A percentile compares a stretch with the other conserved stretches of the same genome.
Conservation (phyloP, 139 green algal species). For the Micractinium sp. region DNA sequence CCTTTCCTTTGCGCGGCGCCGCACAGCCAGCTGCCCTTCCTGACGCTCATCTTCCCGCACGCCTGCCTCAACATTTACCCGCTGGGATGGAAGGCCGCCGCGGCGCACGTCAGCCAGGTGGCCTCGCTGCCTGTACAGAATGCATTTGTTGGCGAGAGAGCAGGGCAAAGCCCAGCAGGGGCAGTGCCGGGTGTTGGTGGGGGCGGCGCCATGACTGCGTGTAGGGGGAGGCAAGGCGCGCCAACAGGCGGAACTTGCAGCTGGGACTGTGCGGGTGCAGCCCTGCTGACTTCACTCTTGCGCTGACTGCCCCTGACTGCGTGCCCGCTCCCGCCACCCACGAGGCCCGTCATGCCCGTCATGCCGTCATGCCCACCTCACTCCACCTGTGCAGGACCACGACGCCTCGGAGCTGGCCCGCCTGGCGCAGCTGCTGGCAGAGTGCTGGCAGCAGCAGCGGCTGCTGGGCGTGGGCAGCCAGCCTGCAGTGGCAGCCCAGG, state of each 20-base stretch:
- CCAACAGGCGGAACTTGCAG: not conserved
- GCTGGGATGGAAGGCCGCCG: not conserved
- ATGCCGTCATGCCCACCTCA: not conserved
- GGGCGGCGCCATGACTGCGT: not conserved
- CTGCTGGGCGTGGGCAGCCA: not conserved
- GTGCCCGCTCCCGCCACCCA: not conserved
- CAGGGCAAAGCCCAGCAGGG: no score
- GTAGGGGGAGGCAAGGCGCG: not conserved
- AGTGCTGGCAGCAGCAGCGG: not conserved
- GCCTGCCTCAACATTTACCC: constrained; percentile 18
- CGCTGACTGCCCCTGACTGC: no score
- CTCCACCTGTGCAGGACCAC: not conserved
- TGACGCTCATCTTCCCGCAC: not conserved
- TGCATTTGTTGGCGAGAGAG: no score
- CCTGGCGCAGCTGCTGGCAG: constrained; percentile 5
- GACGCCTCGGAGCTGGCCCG: constrained; percentile 10
- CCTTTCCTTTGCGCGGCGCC: not conserved
- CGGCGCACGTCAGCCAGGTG: constrained; percentile 10
- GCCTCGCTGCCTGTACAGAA: no score
- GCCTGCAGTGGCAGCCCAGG: no score
- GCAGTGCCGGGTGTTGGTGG: not conserved
- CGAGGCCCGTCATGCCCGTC: no score
- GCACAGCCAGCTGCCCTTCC: not conserved
- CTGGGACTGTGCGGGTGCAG: not conserved
- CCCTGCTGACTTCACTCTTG: not conserved